A percentile compares a stretch with the other conserved stretches of the same genome.
Conservation (phyloP, 176 grass and related monocot species). For the Lolium rigidum region DNA sequence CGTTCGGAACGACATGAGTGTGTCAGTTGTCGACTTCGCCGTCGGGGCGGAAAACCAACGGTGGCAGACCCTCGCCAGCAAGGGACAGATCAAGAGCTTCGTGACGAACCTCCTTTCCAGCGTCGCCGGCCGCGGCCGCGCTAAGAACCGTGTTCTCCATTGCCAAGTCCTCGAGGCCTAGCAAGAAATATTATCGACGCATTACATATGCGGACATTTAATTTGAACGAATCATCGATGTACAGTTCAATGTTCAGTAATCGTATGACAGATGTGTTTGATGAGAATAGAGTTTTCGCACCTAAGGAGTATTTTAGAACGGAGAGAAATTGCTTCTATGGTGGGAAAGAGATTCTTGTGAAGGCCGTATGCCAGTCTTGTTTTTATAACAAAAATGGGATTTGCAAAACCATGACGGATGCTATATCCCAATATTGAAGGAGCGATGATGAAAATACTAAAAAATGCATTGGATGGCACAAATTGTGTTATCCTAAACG, state of each 20-base stretch:
- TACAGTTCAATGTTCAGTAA: background rate
- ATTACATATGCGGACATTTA: background rate
- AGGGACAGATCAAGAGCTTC: slow-evolving; percentile 60
- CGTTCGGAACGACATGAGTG: slow-evolving; percentile 83
- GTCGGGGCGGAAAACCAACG: slow-evolving; percentile 15
- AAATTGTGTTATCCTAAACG: too few relatives aligned
- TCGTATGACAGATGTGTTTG: too few relatives aligned
- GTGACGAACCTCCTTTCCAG: slow-evolving; percentile 57
- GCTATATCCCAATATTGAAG: too few relatives aligned
- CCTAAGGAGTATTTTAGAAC: too few relatives aligned
- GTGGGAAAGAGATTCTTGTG: too few relatives aligned
- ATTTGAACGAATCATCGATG: background rate
- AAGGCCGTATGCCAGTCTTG: too few relatives aligned
- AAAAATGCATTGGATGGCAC: too few relatives aligned
- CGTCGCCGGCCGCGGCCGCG: slow-evolving; percentile 53
- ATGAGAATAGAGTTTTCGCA: too few relatives aligned
- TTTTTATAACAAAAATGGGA: too few relatives aligned
- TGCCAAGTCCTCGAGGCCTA: slow-evolving; percentile 81
- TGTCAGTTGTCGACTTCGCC: slow-evolving; percentile 59
- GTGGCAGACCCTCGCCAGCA: slow-evolving; percentile 65
- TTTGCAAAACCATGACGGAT: too few relatives aligned
- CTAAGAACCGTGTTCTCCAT: slow-evolving; percentile 66
- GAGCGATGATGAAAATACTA: too few relatives aligned
- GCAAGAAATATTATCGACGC: background rate
- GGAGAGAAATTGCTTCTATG: too few relatives aligned